Evolutionary conservation across 345 rosid genomes (phyloP).

Genomic region (Eucalyptus lansdowneana): DNA sequence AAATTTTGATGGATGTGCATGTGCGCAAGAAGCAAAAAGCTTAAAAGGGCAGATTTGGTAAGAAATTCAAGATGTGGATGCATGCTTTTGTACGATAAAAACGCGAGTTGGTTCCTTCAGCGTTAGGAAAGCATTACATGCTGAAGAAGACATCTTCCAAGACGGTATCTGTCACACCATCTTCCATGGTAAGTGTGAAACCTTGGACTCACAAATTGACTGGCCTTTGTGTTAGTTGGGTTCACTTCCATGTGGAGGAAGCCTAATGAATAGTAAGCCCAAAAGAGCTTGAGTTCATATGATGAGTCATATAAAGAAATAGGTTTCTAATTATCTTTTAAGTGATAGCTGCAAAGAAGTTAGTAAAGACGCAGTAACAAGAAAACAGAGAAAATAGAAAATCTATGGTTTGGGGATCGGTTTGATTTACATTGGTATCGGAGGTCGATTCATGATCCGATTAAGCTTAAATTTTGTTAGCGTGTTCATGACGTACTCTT

Average conservation of each 20-base stretch:
- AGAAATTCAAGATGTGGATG: not conserved
- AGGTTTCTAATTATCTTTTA: too few relatives aligned
- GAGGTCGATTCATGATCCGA: too few relatives aligned
- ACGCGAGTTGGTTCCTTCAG: not conserved
- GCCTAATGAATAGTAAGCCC: too few relatives aligned
- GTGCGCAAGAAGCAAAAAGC: not conserved
- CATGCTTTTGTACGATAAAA: not conserved
- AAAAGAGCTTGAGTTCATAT: too few relatives aligned
- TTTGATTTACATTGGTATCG: too few relatives aligned
- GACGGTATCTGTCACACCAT: not conserved
- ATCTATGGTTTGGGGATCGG: too few relatives aligned
- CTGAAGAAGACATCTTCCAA: not conserved
- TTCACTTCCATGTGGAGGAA: too few relatives aligned
- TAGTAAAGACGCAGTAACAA: too few relatives aligned
- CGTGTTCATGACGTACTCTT: rapidly evolving
- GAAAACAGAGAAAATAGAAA: too few relatives aligned
- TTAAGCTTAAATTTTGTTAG: too few relatives aligned
- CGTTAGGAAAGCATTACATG: not conserved
- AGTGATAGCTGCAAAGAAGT: too few relatives aligned
- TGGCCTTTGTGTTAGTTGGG: not conserved
- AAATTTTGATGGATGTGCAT: not conserved
- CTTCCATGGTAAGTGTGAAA: not conserved
- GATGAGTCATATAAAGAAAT: too few relatives aligned
- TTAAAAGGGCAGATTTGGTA: not conserved
- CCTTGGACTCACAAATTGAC: not conserved